phyloP scores from a whole-genome alignment of 2,329 filamentous ascomycete genomes.

The Botryotinia convoluta region DNA sequence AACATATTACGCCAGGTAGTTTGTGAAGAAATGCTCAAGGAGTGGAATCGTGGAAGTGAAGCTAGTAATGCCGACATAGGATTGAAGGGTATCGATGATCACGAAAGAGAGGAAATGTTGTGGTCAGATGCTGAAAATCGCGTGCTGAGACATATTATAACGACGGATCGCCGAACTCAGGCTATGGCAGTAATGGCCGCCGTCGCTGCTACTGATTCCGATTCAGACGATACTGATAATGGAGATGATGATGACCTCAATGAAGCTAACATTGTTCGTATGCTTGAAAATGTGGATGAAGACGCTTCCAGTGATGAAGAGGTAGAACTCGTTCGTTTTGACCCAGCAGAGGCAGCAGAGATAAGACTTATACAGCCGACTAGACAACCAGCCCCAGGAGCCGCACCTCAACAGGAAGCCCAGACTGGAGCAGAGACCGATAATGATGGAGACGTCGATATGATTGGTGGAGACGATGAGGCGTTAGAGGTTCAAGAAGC shows the following conservation, averaged over 20 bases:
- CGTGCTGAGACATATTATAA: conserved; percentile 27
- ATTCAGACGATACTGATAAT: conserved; percentile 26
- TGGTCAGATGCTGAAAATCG: conserved; percentile 27
- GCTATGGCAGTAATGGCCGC: conserved; percentile 26
- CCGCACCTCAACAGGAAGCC: conserved; percentile 34
- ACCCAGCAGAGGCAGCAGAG: background rate
- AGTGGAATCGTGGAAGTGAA: conserved; percentile 83
- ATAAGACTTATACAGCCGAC: conserved; percentile 30
- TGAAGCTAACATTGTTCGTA: conserved; percentile 37
- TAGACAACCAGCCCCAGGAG: background rate
- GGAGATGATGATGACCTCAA: conserved; percentile 51
- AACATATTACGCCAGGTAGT: conserved; percentile 76
- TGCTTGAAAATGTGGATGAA: conserved; percentile 39
- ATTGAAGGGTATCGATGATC: conserved; percentile 77
- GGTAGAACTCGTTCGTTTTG: conserved; percentile 7
- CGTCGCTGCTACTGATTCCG: conserved; percentile 27
- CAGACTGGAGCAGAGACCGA: conserved; percentile 40
- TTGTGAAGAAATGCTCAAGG: conserved; percentile 85
- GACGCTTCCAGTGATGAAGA: conserved; percentile 26
- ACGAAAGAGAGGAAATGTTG: conserved; percentile 51
- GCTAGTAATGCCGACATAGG: conserved; percentile 78
- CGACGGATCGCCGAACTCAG: conserved; percentile 27
- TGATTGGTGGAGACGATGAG: conserved; percentile 48
- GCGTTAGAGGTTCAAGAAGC: conserved; percentile 74
- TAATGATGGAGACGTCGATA: conserved; percentile 45